Base-by-base conservation (phyloP, 1,284 basidiomycete genomes). In the Cronartium ribicola region DNA sequence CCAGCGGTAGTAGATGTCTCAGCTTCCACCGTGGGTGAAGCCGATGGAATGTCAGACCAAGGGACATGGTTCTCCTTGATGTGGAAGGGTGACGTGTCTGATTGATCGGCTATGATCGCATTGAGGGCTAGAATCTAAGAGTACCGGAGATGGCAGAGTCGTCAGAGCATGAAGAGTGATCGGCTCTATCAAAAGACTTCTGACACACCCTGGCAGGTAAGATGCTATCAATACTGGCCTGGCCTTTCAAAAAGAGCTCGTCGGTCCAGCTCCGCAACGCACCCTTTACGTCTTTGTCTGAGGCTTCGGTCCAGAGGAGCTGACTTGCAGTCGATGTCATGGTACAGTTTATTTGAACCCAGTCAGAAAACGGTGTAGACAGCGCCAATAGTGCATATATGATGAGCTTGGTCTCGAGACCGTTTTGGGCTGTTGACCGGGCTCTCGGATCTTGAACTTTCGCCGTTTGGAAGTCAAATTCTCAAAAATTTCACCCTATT, bases 101-200 rank as follows among this genome's bases (percentile, higher is more conserved):
- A 69, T 22, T 61, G 62, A 37, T 72, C 55, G 17, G 64, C 69
- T n/a, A 72, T 14, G 44, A 65, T 40, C 8, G 62, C n/a, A 59
- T 72, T 72, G 29, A 72, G 62, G 29, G 61, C 69, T 20, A 72
- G 62, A 37, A 72, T 72, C 69, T 72, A 20, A 43, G 10, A 2
- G 36, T 63, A 17, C 37, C 55, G 6, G 29, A 17, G 29, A 8
- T 36, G n/a, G 40, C 37, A 39, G 36, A 20, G 7, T 37, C 7
- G 29, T 46, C 22, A 66, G 8, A 29, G 6, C 1, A 46, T 14
- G 36, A 44, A 29, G 5, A 20, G 29, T n/a, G 17, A 5, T 3
- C 48, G 46, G 51, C 1, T 43, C 36, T 37, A 60, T 13, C n/a
- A n/a, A 7, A 37, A 17, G 10, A 60, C 37, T n/a, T 17, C n/a